Evolutionary conservation across 345 rosid species (phyloP).

Genomic region (Eucalyptus victrix): DNA sequence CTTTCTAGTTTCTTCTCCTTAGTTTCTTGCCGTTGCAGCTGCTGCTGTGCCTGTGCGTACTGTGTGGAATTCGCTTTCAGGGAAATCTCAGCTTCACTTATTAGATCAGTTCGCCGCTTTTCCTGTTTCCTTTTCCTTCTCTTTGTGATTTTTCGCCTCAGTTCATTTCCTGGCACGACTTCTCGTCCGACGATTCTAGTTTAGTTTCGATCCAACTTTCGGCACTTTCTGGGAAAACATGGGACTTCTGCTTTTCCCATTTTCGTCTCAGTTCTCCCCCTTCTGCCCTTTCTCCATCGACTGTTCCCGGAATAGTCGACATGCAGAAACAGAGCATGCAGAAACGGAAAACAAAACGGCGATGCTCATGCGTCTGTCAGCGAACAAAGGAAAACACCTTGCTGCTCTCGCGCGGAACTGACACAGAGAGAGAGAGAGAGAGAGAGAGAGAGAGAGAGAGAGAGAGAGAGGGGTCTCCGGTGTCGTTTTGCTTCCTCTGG

Average conservation of each 20-base stretch:
- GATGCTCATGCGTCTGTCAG: neutral
- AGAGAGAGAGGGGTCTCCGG: no score
- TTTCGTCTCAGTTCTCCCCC: neutral
- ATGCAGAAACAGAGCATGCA: neutral
- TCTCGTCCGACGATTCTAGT: neutral
- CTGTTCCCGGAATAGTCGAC: neutral
- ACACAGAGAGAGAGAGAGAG: neutral
- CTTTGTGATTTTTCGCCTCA: neutral
- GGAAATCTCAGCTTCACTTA: neutral
- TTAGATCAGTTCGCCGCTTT: neutral
- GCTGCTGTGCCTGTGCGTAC: neutral
- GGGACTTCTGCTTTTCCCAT: neutral
- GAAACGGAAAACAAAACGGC: neutral
- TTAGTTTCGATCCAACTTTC: neutral
- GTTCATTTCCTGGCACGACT: neutral
- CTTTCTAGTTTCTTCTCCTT: neutral
- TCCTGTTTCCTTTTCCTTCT: neutral
- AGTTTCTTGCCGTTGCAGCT: neutral
- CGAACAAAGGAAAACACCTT: neutral
- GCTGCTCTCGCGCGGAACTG: neutral
- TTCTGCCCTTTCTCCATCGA: neutral
- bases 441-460: neutral
- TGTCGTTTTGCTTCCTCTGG: neutral
- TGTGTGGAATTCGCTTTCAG: neutral
- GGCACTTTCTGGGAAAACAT: neutral